These are phyloP conservation scores for Ceratocystis destructans DNA, from an alignment of 2,329 filamentous ascomycete genomes.

Conservation along the genomic window DNA sequence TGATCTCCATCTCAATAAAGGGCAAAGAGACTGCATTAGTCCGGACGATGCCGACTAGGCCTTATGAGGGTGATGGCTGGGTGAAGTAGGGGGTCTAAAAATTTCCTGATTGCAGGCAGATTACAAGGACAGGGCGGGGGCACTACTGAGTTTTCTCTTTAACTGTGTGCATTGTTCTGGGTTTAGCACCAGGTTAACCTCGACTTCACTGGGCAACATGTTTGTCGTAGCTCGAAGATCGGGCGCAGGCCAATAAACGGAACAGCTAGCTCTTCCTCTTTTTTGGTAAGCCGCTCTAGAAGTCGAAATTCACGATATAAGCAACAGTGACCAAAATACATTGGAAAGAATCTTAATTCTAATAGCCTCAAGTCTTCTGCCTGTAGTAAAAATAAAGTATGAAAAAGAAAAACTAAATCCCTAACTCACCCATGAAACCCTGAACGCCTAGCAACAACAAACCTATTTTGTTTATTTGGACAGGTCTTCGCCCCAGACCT, in stretches of 20 bases:
- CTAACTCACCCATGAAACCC: not conserved
- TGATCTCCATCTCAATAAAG: too few relatives aligned
- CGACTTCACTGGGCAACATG: not conserved
- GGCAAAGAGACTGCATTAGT: too few relatives aligned
- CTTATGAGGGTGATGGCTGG: too few relatives aligned
- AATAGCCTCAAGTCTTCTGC: not conserved
- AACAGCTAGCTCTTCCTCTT: not conserved
- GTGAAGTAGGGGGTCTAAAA: too few relatives aligned
- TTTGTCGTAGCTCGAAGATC: not conserved
- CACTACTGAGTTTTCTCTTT: not conserved
- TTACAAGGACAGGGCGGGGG: too few relatives aligned
- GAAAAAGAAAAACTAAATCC: not conserved
- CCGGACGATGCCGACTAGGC: too few relatives aligned
- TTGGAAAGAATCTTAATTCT: not conserved
- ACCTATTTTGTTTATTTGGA: slow-evolving; percentile 6
- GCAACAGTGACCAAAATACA: not conserved
- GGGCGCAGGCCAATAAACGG: not conserved
- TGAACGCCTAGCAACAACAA: not conserved
- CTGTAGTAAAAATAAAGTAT: not conserved
- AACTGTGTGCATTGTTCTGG: not conserved
- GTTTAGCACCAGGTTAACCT: not conserved
- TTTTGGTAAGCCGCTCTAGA: not conserved
- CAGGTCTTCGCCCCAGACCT: slow-evolving; percentile 39
- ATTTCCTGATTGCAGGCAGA: too few relatives aligned
- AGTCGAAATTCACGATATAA: not conserved